phyloP scores from a whole-genome alignment of 2,329 filamentous ascomycete species.

The Phialophora verrucosa region DNA sequence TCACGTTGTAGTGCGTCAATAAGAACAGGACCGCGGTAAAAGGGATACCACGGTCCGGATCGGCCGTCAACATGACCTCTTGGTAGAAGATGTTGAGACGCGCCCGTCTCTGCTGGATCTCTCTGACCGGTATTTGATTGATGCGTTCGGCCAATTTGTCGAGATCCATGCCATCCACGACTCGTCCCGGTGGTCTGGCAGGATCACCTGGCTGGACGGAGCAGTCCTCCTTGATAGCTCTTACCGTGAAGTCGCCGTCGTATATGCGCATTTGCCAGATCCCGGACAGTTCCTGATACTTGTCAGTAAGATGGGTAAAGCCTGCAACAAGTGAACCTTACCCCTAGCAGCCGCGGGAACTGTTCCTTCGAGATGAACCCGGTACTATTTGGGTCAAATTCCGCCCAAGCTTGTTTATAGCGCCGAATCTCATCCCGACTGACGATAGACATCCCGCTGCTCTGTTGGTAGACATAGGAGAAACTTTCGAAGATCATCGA shows the following conservation, averaged over 20 bases:
- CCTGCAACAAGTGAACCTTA: constrained; percentile 46
- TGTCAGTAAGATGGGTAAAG: constrained; percentile 29
- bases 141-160: constrained; percentile 76
- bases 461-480: constrained; percentile 97
- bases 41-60: constrained; percentile 85
- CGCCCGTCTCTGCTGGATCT: constrained; percentile 75
- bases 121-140: constrained; percentile 71
- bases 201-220: constrained; percentile 62
- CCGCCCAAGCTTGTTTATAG: constrained; percentile 98
- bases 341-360: constrained; percentile 85
- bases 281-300: constrained; percentile 77
- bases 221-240: constrained; percentile 85
- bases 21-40: constrained; percentile 95
- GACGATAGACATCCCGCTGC: constrained; percentile 86
- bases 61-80: constrained; percentile 91
- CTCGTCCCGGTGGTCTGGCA: constrained; percentile 47
- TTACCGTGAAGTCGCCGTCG: constrained; percentile 84
- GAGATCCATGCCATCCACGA: constrained; percentile 69
- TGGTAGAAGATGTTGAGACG: constrained; percentile 96
- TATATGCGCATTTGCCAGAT: constrained; percentile 98
- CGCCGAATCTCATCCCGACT: constrained; percentile 92
- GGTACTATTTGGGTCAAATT: constrained; percentile 86
- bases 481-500: constrained; percentile 99
- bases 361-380: constrained; percentile 89
- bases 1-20: constrained; percentile 97